Conservation (phyloP, 2,329 filamentous ascomycete genomes). For the Pestalotiopsis sp. region DNA sequence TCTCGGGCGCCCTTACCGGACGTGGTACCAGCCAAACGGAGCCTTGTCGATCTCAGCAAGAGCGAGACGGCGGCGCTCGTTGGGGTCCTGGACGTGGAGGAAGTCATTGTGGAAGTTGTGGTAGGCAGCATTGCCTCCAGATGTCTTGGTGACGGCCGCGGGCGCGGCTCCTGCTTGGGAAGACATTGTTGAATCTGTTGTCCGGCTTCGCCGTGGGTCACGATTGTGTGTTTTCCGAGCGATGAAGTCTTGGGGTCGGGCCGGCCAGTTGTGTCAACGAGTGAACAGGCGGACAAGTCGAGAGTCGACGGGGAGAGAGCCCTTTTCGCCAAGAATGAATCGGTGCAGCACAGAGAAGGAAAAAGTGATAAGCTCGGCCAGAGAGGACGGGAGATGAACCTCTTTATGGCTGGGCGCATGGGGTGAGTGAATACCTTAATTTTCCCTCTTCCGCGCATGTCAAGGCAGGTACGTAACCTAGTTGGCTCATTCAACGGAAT, state of each 20-base stretch:
- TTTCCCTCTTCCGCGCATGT: neutral
- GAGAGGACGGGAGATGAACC: neutral
- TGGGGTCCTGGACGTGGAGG: conserved; percentile 65
- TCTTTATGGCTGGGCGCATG: neutral
- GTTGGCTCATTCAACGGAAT: conserved; percentile 16
- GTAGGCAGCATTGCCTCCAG: conserved; percentile 61
- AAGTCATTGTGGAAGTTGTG: conserved; percentile 81
- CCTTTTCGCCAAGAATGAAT: conserved; percentile 1
- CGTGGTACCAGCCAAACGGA: conserved; percentile 83
- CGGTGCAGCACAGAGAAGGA: conserved; percentile 10
- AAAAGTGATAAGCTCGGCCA: neutral
- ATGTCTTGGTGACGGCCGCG: conserved; percentile 45
- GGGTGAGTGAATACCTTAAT: neutral
- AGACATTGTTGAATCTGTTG: conserved; percentile 11
- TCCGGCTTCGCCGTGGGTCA: neutral
- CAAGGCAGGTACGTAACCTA: conserved; percentile 1
- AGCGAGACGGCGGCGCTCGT: conserved; percentile 77
- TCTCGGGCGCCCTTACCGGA: conserved; percentile 40
- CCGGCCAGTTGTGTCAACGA: neutral
- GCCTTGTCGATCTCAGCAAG: conserved; percentile 83
- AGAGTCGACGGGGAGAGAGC: neutral
- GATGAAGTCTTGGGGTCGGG: neutral
- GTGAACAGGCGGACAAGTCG: neutral
- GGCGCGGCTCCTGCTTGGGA: conserved; percentile 7
- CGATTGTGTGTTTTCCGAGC: neutral